Conservation (phyloP, 2,329 filamentous ascomycete genomes). For the Lecanicillium sp. region DNA sequence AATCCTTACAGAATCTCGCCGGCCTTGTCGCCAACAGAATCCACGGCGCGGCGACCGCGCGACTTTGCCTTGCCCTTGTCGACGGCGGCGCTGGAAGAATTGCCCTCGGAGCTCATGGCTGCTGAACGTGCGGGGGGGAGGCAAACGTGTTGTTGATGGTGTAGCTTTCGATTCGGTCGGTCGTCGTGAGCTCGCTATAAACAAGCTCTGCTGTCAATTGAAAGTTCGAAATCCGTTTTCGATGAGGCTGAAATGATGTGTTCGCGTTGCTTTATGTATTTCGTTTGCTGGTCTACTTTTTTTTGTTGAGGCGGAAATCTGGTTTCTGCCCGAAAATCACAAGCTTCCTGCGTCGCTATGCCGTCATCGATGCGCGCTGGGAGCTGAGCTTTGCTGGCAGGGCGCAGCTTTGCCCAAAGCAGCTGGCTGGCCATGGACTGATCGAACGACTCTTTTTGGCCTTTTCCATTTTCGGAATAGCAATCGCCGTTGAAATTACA, state of each 20-base stretch:
- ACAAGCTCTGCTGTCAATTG: neutral
- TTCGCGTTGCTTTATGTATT: too few species aligned
- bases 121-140: too few species aligned
- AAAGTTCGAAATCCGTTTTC: neutral
- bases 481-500: too few species aligned
- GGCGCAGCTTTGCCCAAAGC: too few species aligned
- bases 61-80: slow-evolving; percentile 8
- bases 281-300: too few species aligned
- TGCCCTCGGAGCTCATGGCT: slow-evolving; percentile 3
- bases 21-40: slow-evolving; percentile 11
- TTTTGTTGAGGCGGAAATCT: neutral
- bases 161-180: neutral
- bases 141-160: too few species aligned
- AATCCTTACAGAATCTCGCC: slow-evolving; percentile 11
- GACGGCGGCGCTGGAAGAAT: slow-evolving; percentile 2
- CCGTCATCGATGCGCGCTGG: slow-evolving; percentile 10
- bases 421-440: too few species aligned
- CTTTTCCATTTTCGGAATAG: too few species aligned
- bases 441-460: too few species aligned
- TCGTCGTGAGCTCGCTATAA: neutral
- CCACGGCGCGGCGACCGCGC: slow-evolving; percentile 4
- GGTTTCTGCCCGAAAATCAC: neutral
- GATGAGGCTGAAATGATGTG: too few species aligned
- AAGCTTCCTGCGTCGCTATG: slow-evolving; percentile 6
- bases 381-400: neutral